phyloP scores from a whole-genome alignment of 2,329 filamentous ascomycete species.

The Penicillium sp. region DNA sequence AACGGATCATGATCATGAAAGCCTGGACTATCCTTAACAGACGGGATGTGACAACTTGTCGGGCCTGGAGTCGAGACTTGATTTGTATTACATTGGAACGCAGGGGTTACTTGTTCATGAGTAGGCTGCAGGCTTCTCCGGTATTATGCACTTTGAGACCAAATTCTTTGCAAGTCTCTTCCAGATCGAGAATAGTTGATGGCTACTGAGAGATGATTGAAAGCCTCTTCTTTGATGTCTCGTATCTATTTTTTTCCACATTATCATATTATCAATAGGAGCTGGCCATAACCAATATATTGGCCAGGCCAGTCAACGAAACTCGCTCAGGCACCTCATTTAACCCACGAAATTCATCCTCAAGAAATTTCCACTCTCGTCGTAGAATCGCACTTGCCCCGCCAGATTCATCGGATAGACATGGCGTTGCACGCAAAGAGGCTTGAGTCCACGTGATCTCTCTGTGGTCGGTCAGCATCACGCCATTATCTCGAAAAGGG shows the following conservation, averaged over 20 bases:
- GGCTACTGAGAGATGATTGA: background rate
- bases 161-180: too few species aligned
- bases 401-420: background rate
- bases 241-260: too few species aligned
- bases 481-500: background rate
- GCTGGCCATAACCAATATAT: too few species aligned
- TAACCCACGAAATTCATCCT: too few species aligned
- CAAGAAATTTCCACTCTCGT: background rate
- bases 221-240: too few species aligned
- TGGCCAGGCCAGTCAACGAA: too few species aligned
- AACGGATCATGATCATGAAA: conserved; percentile 52
- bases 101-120: background rate
- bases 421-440: background rate
- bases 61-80: background rate
- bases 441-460: background rate
- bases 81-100: background rate
- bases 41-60: background rate
- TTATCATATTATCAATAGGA: too few species aligned
- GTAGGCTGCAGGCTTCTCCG: background rate
- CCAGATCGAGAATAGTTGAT: background rate
- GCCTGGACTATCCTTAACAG: background rate
- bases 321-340: too few species aligned
- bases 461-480: background rate
- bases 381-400: background rate
- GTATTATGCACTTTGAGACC: background rate